Base-by-base conservation (phyloP, 176 grass and related monocot species). In the Oryza punctata region DNA sequence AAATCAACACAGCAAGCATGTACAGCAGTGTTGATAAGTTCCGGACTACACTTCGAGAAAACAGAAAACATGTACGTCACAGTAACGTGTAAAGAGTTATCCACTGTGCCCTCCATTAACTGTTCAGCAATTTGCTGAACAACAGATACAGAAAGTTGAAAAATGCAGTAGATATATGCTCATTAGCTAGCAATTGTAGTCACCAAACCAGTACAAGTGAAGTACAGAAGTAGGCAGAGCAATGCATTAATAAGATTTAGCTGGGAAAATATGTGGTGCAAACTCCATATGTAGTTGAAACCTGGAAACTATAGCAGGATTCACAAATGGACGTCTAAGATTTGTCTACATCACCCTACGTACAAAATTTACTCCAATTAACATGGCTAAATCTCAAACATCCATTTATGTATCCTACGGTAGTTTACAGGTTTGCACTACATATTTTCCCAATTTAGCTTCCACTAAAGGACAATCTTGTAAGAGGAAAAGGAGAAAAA, bases 391-490 rank as follows among this genome's bases (percentile, higher is more conserved):
- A n/a, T n/a, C n/a, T n/a, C n/a, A n/a, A n/a, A n/a, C n/a, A n/a
- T n/a, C n/a, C n/a, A n/a, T n/a, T n/a, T n/a, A n/a, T n/a, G n/a
- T n/a, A n/a, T n/a, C n/a, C n/a, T n/a, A n/a, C n/a, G n/a, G n/a
- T n/a, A n/a, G n/a, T n/a, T n/a, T n/a, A n/a, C n/a, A n/a, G n/a
- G n/a, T n/a, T n/a, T n/a, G n/a, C n/a, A n/a, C n/a, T n/a, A n/a
- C n/a, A n/a, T n/a, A n/a, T n/a, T n/a, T n/a, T n/a, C n/a, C n/a
- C n/a, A n/a, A 44, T 33, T 23, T 46, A 78, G 44, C 35, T 14
- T 68, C 78, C 27, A 43, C 12, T 30, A 61, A 82, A 82, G 49
- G 49, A 45, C 76, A 54, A 26, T 28, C 49, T 35, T 80, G 19
- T 40, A 11, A 37, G 49, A 77, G n/a, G 44, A 25, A 67, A 52